These are phyloP conservation scores for Mucor irregularis DNA, from an alignment of 371 early-diverging fungal species.

Conservation along the genomic window DNA sequence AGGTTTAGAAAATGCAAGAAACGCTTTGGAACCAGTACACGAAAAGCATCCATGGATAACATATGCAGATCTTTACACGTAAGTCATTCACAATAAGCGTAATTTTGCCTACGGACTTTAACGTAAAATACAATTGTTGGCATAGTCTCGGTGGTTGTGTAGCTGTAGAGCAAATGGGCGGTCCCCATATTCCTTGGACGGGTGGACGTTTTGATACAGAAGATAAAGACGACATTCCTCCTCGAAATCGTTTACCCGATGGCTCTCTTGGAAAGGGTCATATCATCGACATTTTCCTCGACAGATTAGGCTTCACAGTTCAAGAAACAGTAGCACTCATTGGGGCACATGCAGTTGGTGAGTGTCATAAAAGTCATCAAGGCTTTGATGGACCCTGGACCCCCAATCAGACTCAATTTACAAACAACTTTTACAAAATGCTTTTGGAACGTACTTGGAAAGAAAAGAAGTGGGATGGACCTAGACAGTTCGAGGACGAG, in stretches of 20 bases:
- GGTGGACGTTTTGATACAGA: constrained; percentile 70
- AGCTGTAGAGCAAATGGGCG: constrained; percentile 79
- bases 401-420: constrained; percentile 75
- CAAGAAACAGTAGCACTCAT: constrained; percentile 78
- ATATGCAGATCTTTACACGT: constrained; percentile 82
- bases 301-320: constrained; percentile 70
- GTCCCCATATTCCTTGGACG: constrained; percentile 72
- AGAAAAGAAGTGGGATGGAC: constrained; percentile 68
- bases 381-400: constrained; percentile 90
- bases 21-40: constrained; percentile 71
- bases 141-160: constrained; percentile 72
- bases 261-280: constrained; percentile 71
- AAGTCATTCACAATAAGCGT: constrained; percentile 51
- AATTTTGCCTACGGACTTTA: too few species aligned
- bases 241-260: constrained; percentile 82
- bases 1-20: constrained; percentile 72
- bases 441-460: constrained; percentile 67
- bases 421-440: constrained; percentile 75
- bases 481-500: constrained; percentile 70
- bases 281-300: constrained; percentile 69
- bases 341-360: constrained; percentile 87
- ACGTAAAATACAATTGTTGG: too few species aligned
- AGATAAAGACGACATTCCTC: constrained; percentile 53
- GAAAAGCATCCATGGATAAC: constrained; percentile 66
- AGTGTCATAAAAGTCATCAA: constrained; percentile 78